Conservation (phyloP, 176 grass and related monocot species). For the Carex littledalei region DNA sequence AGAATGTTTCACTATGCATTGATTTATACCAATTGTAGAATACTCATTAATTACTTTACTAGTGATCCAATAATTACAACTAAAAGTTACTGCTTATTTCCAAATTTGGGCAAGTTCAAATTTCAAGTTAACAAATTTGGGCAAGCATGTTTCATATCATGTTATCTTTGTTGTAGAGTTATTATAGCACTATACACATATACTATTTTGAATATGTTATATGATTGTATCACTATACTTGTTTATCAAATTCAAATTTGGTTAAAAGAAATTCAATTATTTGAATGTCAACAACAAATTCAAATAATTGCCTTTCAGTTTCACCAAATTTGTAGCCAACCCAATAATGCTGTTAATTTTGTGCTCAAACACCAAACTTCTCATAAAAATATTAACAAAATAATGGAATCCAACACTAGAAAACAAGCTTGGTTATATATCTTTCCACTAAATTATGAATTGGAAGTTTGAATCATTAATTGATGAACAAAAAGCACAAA, state of each 20-base stretch:
- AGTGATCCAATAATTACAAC: too few relatives aligned
- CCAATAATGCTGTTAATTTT: neutral
- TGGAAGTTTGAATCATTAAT: neutral
- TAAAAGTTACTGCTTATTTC: neutral
- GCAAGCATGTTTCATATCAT: too few relatives aligned
- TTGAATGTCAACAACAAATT: neutral
- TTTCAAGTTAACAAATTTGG: too few relatives aligned
- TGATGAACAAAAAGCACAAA: neutral
- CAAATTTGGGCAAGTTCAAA: neutral
- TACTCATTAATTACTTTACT: too few relatives aligned
- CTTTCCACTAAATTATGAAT: neutral
- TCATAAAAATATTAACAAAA: neutral
- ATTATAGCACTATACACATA: too few relatives aligned
- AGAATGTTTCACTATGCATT: too few relatives aligned
- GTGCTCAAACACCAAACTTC: neutral
- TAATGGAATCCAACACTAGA: neutral
- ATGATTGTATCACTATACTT: neutral
- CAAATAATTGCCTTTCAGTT: neutral
- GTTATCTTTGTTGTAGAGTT: too few relatives aligned
- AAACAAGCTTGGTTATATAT: neutral
- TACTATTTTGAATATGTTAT: neutral
- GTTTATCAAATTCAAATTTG: neutral
- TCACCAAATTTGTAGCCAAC: neutral
- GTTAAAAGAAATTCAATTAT: neutral
- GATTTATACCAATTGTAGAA: too few relatives aligned